phyloP scores from a whole-genome alignment of 2,329 filamentous ascomycete species.

The Colletotrichum lini region DNA sequence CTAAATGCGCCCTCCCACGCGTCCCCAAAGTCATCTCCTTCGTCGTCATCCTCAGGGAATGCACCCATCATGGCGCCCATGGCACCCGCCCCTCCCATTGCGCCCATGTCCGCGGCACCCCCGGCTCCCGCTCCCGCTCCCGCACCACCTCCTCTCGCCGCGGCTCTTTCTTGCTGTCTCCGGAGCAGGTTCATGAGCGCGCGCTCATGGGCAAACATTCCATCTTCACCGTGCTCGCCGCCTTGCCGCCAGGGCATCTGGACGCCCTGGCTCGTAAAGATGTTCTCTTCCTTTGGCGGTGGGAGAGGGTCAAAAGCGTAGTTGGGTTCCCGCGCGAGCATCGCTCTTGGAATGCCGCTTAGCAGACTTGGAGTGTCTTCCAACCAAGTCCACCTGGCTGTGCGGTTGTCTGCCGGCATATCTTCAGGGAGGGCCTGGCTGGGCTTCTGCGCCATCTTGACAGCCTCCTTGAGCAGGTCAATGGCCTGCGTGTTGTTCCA shows the following conservation, averaged over 20 bases:
- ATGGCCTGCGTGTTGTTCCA: conserved; percentile 86
- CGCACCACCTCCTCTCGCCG: conserved; percentile 14
- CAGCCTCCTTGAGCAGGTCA: conserved; percentile 78
- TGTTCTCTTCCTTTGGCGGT: conserved; percentile 70
- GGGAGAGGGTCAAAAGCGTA: conserved; percentile 88
- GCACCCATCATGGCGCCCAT: conserved; percentile 25
- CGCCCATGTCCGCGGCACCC: conserved; percentile 11
- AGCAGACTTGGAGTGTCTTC: conserved; percentile 82
- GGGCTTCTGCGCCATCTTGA: conserved; percentile 66
- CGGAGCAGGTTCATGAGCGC: conserved; percentile 29
- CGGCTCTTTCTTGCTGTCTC: conserved; percentile 27
- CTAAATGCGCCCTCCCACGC: conserved; percentile 41
- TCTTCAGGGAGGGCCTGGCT: conserved; percentile 56
- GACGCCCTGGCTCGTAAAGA: conserved; percentile 62
- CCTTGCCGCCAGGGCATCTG: conserved; percentile 58
- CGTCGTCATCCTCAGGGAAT: conserved; percentile 41
- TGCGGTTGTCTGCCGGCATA: conserved; percentile 59
- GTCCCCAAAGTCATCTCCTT: conserved; percentile 25
- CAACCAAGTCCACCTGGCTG: conserved; percentile 84
- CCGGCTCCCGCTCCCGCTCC: conserved; percentile 12
- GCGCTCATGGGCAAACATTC: conserved; percentile 22
- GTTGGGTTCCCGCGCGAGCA: conserved; percentile 76
- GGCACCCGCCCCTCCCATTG: not conserved
- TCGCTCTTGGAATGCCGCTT: conserved; percentile 74
- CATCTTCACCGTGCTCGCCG: conserved; percentile 31